Percentiles rank a stretch among this genome's conserved stretches.
These are phyloP conservation scores for Clarireedia paspali DNA, from an alignment of 2,329 filamentous ascomycete genomes.

Conservation along the genomic window DNA sequence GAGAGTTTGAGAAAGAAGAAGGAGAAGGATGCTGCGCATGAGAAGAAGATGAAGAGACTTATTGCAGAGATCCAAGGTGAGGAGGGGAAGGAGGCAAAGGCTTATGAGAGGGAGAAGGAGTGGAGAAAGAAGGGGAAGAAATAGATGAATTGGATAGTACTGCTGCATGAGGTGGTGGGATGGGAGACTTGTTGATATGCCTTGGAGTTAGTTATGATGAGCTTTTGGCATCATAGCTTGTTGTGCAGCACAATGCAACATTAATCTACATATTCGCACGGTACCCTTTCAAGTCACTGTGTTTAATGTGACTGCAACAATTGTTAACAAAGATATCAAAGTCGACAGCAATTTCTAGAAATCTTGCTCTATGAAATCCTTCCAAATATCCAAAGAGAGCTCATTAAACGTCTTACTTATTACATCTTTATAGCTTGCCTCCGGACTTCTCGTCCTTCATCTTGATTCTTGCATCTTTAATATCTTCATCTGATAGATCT, in stretches of 20 bases:
- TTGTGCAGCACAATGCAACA: too few relatives aligned
- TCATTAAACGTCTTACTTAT: too few relatives aligned
- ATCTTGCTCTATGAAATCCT: too few relatives aligned
- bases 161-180: background rate
- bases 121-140: slow-evolving; percentile 60
- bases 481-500: slow-evolving; percentile 41
- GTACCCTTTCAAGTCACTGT: too few relatives aligned
- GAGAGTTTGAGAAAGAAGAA: slow-evolving; percentile 90
- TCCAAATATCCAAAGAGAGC: too few relatives aligned
- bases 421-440: slow-evolving; percentile 9
- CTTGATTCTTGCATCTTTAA: slow-evolving; percentile 31
- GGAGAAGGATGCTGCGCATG: slow-evolving; percentile 85
- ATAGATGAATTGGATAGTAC: slow-evolving; percentile 12
- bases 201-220: background rate
- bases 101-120: slow-evolving; percentile 80
- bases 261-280: too few relatives aligned
- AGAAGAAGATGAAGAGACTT: slow-evolving; percentile 89
- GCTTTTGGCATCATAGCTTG: background rate
- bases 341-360: too few relatives aligned
- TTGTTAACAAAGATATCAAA: too few relatives aligned
- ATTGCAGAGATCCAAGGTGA: slow-evolving; percentile 94
- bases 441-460: background rate
- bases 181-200: background rate
- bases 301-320: too few relatives aligned
- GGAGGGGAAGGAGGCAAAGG: slow-evolving; percentile 79